Conservation (phyloP, 495 filamentous ascomycete species). For the Aspergillus biplanus region DNA sequence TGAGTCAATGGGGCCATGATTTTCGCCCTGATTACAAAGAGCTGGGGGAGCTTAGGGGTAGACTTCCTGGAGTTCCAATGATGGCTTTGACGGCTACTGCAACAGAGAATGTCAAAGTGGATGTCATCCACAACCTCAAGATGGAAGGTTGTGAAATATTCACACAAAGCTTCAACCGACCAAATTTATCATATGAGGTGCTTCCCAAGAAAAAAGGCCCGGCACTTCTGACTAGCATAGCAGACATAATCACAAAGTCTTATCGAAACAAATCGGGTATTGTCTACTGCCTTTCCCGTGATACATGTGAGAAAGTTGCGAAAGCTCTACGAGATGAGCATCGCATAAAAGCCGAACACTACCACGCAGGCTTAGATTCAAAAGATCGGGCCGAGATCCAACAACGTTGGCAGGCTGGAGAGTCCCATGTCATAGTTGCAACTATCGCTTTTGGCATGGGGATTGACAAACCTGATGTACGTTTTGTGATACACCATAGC, state of each 20-base stretch:
- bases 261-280: constrained; percentile 83
- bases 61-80: constrained; percentile 77
- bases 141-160: constrained; percentile 79
- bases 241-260: constrained; percentile 64
- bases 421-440: constrained; percentile 89
- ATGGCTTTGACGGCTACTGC: constrained; percentile 96
- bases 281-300: constrained; percentile 88
- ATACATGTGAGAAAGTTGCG: constrained; percentile 79
- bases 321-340: constrained; percentile 60
- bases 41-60: constrained; percentile 69
- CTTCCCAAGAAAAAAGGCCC: constrained; percentile 58
- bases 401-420: constrained; percentile 77
- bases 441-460: constrained; percentile 99
- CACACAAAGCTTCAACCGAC: constrained; percentile 90
- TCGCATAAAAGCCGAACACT: constrained; percentile 76
- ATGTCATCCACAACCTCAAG: constrained; percentile 84
- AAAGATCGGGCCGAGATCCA: constrained; percentile 69
- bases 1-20: constrained; percentile 99
- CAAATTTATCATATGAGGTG: constrained; percentile 89
- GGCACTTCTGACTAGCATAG: constrained; percentile 67
- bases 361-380: constrained; percentile 77
- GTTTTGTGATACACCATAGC: constrained; percentile 90
- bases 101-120: constrained; percentile 86
- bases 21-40: constrained; percentile 96
- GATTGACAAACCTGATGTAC: constrained; percentile 94